phyloP scores from a whole-genome alignment of 805 yeast genomes.

The Aciculoconidium aculeatum region DNA sequence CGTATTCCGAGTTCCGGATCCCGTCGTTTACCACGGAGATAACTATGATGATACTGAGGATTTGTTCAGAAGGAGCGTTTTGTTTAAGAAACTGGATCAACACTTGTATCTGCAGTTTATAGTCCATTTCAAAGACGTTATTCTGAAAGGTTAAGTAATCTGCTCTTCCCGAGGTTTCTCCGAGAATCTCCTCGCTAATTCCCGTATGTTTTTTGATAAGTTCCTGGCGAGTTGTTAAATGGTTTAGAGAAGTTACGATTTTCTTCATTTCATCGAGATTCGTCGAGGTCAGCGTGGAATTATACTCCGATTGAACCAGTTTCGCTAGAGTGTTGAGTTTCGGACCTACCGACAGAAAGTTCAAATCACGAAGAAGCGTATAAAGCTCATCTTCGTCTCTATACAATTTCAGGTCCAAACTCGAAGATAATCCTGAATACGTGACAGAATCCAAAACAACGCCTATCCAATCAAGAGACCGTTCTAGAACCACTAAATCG shows the following conservation, averaged over 20 bases:
- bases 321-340: conserved; percentile 67
- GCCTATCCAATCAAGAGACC: conserved; percentile 69
- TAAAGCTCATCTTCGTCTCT: conserved; percentile 40
- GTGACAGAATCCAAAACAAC: conserved; percentile 72
- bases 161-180: conserved; percentile 35
- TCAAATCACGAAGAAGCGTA: conserved; percentile 39
- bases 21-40: conserved; percentile 66
- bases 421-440: conserved; percentile 69
- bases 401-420: conserved; percentile 25
- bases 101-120: conserved; percentile 23
- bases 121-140: conserved; percentile 49
- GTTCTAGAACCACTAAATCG: conserved; percentile 73
- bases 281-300: conserved; percentile 36
- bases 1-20: conserved; percentile 57
- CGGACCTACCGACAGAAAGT: conserved; percentile 77
- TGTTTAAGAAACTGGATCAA: conserved; percentile 34
- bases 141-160: conserved; percentile 59
- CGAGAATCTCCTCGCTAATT: conserved; percentile 60
- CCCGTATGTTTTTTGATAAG: conserved; percentile 67
- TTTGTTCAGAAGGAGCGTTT: conserved; percentile 33
- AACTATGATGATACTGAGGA: conserved; percentile 51
- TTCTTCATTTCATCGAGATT: conserved; percentile 42
- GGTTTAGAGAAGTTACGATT: conserved; percentile 66
- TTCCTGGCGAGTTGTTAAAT: conserved; percentile 61
- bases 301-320: conserved; percentile 62